A percentile compares a stretch with the other conserved stretches of the same genome.
These are phyloP conservation scores for Lyophyllum semitale DNA, from an alignment of 768 basidiomycete genomes.

Conservation along the genomic window DNA sequence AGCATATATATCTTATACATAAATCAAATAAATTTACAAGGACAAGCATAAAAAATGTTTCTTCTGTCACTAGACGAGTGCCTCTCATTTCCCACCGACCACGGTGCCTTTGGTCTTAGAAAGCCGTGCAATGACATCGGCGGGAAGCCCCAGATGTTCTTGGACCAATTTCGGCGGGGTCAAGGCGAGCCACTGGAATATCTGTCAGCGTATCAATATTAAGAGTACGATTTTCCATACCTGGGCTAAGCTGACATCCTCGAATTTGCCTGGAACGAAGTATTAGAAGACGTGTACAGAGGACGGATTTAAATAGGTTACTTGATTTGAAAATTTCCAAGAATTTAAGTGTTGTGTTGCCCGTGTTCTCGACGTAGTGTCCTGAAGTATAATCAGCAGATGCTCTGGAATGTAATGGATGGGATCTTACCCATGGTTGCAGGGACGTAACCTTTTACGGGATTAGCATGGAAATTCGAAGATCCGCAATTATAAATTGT, in stretches of 20 bases:
- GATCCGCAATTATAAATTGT: background rate
- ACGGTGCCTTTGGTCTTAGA: constrained; percentile 42
- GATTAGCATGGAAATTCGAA: constrained; percentile 3
- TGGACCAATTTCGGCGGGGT: constrained; percentile 21
- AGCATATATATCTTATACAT: too few relatives aligned
- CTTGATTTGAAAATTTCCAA: constrained; percentile 51
- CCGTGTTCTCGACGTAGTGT: constrained; percentile 57
- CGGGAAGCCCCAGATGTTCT: constrained; percentile 12
- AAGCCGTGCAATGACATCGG: constrained; percentile 27
- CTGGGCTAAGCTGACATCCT: constrained; percentile 47
- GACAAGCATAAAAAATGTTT: too few relatives aligned
- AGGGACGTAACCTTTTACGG: constrained; percentile 52
- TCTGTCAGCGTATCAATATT: background rate
- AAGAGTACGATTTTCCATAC: constrained; percentile 21
- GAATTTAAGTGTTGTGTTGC: constrained; percentile 48
- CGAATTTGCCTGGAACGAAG: constrained; percentile 25
- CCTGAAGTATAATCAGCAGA: constrained; percentile 27
- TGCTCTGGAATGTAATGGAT: background rate
- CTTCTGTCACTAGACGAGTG: too few relatives aligned
- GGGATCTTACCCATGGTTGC: constrained; percentile 48
- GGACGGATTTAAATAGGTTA: constrained; percentile 4
- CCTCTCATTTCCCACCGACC: too few relatives aligned
- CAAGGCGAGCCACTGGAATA: constrained; percentile 24
- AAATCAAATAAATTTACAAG: too few relatives aligned
- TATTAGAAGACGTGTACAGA: background rate